Conservation (phyloP, 345 rosid species). For the Eucalyptus cloeziana region DNA sequence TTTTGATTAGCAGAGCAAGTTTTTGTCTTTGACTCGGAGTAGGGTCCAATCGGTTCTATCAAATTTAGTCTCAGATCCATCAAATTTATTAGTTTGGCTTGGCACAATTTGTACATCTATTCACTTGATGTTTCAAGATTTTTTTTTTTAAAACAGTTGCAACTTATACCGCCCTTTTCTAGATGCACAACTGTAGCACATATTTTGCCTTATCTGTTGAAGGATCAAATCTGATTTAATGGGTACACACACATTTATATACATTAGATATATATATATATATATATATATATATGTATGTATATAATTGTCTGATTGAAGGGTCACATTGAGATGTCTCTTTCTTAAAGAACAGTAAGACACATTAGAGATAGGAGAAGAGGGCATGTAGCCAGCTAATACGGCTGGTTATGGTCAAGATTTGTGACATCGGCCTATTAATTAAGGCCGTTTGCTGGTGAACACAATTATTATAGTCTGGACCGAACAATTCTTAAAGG, state of each 20-base stretch:
- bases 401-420: neutral
- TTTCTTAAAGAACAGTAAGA: neutral
- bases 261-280: neutral
- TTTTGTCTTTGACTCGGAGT: neutral
- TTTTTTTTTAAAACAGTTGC: neutral
- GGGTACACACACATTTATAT: neutral
- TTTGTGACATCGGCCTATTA: neutral
- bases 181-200: neutral
- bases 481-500: neutral
- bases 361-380: neutral
- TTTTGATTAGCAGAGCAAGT: neutral
- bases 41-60: neutral
- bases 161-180: neutral
- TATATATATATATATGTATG: accelerated
- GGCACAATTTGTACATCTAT: neutral
- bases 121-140: neutral
- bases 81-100: neutral
- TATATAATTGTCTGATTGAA: neutral
- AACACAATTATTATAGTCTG: neutral
- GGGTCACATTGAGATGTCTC: neutral
- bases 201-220: neutral
- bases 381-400: neutral
- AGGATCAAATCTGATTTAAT: neutral
- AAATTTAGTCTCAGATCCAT: neutral
- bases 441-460: neutral